These are phyloP conservation scores for Scutellospora calospora DNA, from an alignment of 371 early-diverging fungal genomes.

Conservation along the genomic window DNA sequence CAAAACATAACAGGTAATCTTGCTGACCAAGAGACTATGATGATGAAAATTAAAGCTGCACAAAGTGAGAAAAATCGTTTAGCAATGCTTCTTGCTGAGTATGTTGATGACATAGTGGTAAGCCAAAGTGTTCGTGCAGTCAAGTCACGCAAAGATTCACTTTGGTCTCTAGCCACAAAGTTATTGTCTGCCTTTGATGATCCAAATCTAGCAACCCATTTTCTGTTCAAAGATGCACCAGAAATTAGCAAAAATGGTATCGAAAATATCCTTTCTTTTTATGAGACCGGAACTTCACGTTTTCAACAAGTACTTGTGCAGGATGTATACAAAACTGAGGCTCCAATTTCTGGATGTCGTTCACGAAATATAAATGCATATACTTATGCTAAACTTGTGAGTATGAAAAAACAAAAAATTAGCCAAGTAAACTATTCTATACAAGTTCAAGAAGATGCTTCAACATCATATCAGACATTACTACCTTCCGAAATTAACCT, in stretches of 20 bases:
- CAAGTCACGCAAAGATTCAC: neutral
- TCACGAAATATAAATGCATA: neutral
- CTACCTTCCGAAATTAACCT: too few relatives aligned
- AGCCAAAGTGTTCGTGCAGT: neutral
- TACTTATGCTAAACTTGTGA: neutral
- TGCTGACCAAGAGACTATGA: neutral
- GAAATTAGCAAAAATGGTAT: neutral
- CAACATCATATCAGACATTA: too few relatives aligned
- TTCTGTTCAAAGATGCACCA: neutral
- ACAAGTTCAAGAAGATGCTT: too few relatives aligned
- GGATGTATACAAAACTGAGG: constrained; percentile 1
- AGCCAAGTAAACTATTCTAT: too few relatives aligned
- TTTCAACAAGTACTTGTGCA: neutral
- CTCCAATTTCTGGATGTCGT: too few relatives aligned
- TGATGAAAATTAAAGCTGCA: neutral
- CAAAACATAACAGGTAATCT: neutral
- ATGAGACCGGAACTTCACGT: neutral
- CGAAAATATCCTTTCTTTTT: neutral
- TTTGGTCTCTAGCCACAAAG: neutral
- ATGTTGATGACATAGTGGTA: neutral
- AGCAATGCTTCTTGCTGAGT: neutral
- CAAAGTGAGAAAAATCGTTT: neutral
- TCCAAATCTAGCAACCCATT: neutral
- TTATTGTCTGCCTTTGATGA: constrained; percentile 3
- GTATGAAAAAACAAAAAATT: neutral